Evolutionary conservation across 352 stramenopile species (phyloP).

Genomic region (Bremia lactucae): DNA sequence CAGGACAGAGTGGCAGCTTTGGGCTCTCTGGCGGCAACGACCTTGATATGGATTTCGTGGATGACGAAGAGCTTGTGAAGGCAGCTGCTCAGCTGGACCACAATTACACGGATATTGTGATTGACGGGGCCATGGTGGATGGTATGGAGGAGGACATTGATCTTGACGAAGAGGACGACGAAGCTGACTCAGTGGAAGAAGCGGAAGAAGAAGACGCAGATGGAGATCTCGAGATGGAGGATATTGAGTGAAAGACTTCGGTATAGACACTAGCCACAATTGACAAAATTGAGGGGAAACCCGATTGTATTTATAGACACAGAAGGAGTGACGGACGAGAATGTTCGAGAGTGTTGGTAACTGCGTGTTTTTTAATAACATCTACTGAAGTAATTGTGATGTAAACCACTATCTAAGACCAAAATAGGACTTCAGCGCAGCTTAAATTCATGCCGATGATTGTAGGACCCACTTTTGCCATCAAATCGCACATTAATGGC

Average conservation of each 20-base stretch:
- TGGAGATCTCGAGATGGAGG: slow-evolving; percentile 66
- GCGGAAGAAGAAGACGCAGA: slow-evolving; percentile 61
- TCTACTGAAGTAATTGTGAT: no score
- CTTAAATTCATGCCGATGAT: slow-evolving; percentile 64
- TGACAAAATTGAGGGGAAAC: slow-evolving; percentile 4
- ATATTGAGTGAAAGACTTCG: slow-evolving; percentile 23
- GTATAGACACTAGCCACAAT: neutral
- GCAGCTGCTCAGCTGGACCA: slow-evolving; percentile 75
- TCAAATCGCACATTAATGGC: slow-evolving; percentile 76
- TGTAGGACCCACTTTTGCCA: slow-evolving; percentile 53
- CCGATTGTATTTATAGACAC: slow-evolving; percentile 68
- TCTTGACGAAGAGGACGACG: slow-evolving; percentile 50
- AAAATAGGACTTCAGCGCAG: slow-evolving; percentile 76
- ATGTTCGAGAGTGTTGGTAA: no score
- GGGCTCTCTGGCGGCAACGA: slow-evolving; percentile 24
- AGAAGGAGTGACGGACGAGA: slow-evolving; percentile 10
- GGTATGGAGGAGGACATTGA: slow-evolving; percentile 60
- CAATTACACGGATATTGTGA: slow-evolving; percentile 86
- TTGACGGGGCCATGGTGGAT: slow-evolving; percentile 39
- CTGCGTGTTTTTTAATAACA: no score
- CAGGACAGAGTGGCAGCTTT: no score
- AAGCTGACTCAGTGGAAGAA: slow-evolving; percentile 54
- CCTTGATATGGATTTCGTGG: slow-evolving; percentile 63
- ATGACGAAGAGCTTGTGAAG: slow-evolving; percentile 82
- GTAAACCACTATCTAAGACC: no score